A percentile compares a stretch with the other conserved stretches of the same genome.
phyloP scores from a whole-genome alignment of 2,329 filamentous ascomycete species.

The Ciborinia camelliae region DNA sequence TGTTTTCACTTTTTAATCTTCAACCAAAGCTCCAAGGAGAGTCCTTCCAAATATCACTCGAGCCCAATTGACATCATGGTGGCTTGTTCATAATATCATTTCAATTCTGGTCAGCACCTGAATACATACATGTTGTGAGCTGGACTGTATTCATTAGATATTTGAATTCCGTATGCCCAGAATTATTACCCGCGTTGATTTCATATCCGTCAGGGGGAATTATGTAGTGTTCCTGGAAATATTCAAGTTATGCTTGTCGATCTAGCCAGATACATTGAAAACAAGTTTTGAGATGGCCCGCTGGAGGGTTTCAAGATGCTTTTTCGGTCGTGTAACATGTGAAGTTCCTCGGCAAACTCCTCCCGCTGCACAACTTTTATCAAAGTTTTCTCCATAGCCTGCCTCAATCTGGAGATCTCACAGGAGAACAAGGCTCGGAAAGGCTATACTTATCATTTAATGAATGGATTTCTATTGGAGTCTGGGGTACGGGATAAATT shows the following conservation, averaged over 20 bases:
- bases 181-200: not conserved
- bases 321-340: not conserved
- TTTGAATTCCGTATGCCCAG: not conserved
- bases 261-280: not conserved
- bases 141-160: not conserved
- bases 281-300: not conserved
- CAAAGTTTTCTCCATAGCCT: not conserved
- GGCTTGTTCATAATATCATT: not conserved
- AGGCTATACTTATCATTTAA: not conserved
- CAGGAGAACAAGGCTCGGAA: not conserved
- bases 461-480: not conserved
- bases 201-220: not conserved
- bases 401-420: not conserved
- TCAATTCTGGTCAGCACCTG: not conserved
- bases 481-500: not conserved
- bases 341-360: not conserved
- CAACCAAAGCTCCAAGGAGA: not conserved
- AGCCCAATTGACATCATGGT: not conserved
- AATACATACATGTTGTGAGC: not conserved
- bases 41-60: not conserved
- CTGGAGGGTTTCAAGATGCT: not conserved
- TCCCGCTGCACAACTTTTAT: not conserved
- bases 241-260: not conserved
- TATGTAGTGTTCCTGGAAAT: not conserved
- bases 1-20: not conserved